phyloP scores from a whole-genome alignment of 2,329 filamentous ascomycete species.

The Alternaria novae-zelandiae region DNA sequence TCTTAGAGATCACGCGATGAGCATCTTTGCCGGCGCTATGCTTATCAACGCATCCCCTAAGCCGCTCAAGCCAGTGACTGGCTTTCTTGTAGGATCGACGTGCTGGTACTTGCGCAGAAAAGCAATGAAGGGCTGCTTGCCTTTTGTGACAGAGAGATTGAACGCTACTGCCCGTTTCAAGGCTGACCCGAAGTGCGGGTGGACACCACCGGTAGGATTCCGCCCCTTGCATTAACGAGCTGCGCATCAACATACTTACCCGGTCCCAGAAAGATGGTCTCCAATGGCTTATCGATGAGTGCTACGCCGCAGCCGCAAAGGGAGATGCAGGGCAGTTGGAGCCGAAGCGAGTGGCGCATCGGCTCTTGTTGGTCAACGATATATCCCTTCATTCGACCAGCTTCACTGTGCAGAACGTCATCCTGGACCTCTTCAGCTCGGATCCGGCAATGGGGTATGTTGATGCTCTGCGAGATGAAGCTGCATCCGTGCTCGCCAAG shows the following conservation, averaged over 20 bases:
- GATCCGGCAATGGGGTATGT: constrained; percentile 18
- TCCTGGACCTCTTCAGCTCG: constrained; percentile 21
- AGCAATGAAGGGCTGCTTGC: constrained; percentile 15
- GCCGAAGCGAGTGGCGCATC: constrained; percentile 19
- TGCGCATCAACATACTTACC: not conserved
- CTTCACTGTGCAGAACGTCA: constrained; percentile 21
- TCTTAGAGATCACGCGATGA: constrained; percentile 19
- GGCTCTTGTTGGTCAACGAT: constrained; percentile 22
- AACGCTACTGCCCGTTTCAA: constrained; percentile 19
- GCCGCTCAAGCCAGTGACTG: constrained; percentile 17
- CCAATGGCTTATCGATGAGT: constrained; percentile 25
- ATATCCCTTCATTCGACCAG: constrained; percentile 22
- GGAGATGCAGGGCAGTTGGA: constrained; percentile 18
- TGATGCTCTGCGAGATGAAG: constrained; percentile 17
- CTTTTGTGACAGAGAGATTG: constrained; percentile 21
- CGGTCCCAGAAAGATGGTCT: constrained; percentile 18
- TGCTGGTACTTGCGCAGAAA: constrained; percentile 17
- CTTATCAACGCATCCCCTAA: constrained; percentile 19
- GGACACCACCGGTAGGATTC: constrained; percentile 16
- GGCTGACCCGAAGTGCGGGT: constrained; percentile 13
- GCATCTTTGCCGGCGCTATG: constrained; percentile 21
- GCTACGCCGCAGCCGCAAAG: constrained; percentile 12
- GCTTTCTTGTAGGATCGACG: constrained; percentile 12
- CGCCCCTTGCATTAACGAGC: not conserved
- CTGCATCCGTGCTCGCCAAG: constrained; percentile 10